A percentile compares a stretch with the other conserved stretches of the same genome.
phyloP scores from a whole-genome alignment of 768 basidiomycete species.

The Pulveroboletus sp. region DNA sequence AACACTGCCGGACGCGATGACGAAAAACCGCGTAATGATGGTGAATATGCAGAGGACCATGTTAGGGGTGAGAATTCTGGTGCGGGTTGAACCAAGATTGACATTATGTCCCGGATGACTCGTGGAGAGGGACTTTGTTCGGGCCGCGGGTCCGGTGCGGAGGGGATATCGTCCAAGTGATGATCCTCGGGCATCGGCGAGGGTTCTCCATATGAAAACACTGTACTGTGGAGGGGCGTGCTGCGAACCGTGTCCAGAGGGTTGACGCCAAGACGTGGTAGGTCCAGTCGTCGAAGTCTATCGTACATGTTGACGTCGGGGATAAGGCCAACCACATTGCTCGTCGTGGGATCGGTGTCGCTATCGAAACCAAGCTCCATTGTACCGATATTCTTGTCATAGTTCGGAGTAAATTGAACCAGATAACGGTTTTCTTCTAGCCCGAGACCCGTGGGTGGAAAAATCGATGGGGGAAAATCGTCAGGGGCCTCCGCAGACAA shows the following conservation, averaged over 20 bases:
- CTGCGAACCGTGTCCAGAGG: conserved; percentile 36
- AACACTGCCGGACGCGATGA: not conserved
- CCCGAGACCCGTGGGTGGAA: not conserved
- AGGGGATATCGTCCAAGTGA: not conserved
- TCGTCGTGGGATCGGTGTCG: conserved; percentile 8
- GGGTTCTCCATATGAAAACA: not conserved
- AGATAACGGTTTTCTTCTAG: not conserved
- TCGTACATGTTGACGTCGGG: conserved; percentile 37
- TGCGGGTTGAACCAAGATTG: conserved; percentile 24
- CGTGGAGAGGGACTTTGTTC: conserved; percentile 25
- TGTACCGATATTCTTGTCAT: too few relatives aligned
- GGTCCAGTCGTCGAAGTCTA: conserved; percentile 12
- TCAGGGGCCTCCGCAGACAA: not conserved
- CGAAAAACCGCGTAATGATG: not conserved
- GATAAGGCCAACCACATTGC: conserved; percentile 23
- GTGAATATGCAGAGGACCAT: conserved; percentile 4
- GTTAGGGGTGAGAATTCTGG: conserved; percentile 7
- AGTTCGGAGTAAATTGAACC: not conserved
- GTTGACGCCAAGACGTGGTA: conserved; percentile 32
- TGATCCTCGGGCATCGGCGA: not conserved
- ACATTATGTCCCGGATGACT: conserved; percentile 31
- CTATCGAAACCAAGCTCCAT: conserved; percentile 6
- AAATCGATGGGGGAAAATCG: not conserved
- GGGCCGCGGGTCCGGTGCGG: not conserved
- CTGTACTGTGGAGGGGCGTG: not conserved